These are phyloP conservation scores for Scalesia atractyloides DNA, from an alignment of 129 eudicot species.

Conservation along the genomic window DNA sequence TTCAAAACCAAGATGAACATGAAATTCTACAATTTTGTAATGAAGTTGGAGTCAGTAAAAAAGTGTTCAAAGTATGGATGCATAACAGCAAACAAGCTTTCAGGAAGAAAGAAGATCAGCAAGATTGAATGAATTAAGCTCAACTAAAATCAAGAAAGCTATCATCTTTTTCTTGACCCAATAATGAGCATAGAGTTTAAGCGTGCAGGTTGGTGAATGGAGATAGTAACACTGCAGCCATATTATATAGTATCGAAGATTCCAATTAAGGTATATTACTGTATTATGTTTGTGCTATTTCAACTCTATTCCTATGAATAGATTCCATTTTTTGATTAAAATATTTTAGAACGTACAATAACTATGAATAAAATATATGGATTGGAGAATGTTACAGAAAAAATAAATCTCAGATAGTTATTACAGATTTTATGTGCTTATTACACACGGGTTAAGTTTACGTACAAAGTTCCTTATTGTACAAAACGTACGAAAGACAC, in stretches of 20 bases:
- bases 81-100: slow-evolving; percentile 81
- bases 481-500: too few species aligned
- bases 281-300: slow-evolving; percentile 3
- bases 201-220: not conserved
- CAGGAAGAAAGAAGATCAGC: slow-evolving; percentile 62
- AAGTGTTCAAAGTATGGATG: slow-evolving; percentile 88
- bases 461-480: too few species aligned
- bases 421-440: not conserved
- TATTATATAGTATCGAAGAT: slow-evolving; percentile 4
- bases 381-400: too few species aligned
- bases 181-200: slow-evolving; percentile 8
- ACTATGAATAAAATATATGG: too few species aligned
- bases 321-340: slow-evolving; percentile 1
- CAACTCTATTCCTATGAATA: slow-evolving; percentile 7
- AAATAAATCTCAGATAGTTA: not conserved
- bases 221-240: not conserved
- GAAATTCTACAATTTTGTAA: slow-evolving; percentile 57
- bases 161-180: not conserved
- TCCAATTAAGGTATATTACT: not conserved
- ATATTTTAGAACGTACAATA: too few species aligned
- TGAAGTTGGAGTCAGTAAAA: slow-evolving; percentile 61
- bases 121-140: slow-evolving; percentile 14
- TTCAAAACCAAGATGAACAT: slow-evolving; percentile 79
- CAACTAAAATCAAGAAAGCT: not conserved
- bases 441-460: too few species aligned